Conservation (phyloP, 345 rosid species). For the Eucalyptus albens region DNA sequence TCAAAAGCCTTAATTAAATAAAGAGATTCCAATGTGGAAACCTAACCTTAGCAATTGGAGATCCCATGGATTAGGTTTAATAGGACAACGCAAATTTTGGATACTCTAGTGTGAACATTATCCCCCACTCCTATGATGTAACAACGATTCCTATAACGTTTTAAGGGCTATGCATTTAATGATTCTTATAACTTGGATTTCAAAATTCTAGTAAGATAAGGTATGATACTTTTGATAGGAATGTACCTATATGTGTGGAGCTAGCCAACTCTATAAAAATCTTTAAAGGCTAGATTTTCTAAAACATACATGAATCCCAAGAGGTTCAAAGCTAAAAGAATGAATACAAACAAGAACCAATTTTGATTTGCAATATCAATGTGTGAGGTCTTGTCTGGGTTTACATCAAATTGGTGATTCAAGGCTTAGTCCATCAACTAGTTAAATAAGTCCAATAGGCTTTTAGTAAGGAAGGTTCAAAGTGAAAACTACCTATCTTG, state of each 20-base stretch:
- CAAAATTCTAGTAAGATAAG: neutral
- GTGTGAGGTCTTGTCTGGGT: neutral
- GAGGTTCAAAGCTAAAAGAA: neutral
- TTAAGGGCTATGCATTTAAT: neutral
- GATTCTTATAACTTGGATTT: neutral
- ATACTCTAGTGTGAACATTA: neutral
- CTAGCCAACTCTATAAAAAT: neutral
- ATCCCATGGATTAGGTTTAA: neutral
- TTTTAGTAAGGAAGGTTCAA: neutral
- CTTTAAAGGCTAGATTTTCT: neutral
- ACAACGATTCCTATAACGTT: neutral
- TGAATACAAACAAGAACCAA: neutral
- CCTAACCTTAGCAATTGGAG: neutral
- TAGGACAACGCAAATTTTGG: neutral
- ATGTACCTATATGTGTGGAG: neutral
- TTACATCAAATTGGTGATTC: neutral
- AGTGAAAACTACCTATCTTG: neutral
- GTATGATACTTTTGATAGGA: neutral
- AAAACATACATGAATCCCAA: neutral
- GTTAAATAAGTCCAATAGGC: neutral
- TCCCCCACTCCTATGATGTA: neutral
- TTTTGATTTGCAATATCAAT: neutral
- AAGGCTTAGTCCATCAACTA: neutral
- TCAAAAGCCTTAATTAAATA: neutral
- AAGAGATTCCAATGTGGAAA: neutral